Percentiles rank a stretch among this genome's conserved stretches.
Evolutionary conservation across 2,329 filamentous ascomycete genomes (phyloP).

Genomic region (Harringtonia aguacate): DNA sequence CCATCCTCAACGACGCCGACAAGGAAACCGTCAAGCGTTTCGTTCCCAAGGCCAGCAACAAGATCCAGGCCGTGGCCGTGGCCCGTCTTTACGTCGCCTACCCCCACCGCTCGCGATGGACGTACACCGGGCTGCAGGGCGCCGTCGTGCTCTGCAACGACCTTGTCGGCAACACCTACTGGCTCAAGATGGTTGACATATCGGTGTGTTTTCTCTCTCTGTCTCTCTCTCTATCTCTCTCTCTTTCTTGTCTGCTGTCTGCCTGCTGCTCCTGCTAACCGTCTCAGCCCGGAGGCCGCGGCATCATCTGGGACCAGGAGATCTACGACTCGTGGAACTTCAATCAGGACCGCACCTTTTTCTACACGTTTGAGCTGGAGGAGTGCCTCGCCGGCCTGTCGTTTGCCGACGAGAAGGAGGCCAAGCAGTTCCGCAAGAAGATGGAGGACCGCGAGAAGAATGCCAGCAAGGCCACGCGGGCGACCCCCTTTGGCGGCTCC

Average conservation of each 20-base stretch:
- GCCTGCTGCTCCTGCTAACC: too few species aligned
- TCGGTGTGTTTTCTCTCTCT: conserved; percentile 47
- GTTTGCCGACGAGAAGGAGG: conserved; percentile 95
- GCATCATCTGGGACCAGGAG: conserved; percentile 95
- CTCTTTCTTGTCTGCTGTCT: too few species aligned
- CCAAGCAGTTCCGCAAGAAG: conserved; percentile 94
- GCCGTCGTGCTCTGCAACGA: conserved; percentile 89
- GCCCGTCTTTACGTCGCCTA: conserved; percentile 89
- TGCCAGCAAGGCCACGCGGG: conserved; percentile 74
- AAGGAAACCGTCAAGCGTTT: conserved; percentile 93
- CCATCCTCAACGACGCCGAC: conserved; percentile 78
- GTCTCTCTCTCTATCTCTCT: not conserved
- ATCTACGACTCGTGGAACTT: conserved; percentile 92
- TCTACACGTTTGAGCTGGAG: conserved; percentile 94
- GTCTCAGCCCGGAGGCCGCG: conserved; percentile 58
- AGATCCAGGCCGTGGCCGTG: conserved; percentile 92
- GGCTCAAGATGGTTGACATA: conserved; percentile 95
- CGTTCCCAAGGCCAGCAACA: conserved; percentile 89
- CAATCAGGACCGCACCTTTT: conserved; percentile 95
- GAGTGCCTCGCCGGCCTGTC: conserved; percentile 82
- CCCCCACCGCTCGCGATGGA: conserved; percentile 80
- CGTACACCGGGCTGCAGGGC: conserved; percentile 85
- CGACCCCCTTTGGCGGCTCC: conserved; percentile 60
- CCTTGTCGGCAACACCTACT: conserved; percentile 88
- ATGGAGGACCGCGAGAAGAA: conserved; percentile 94